phyloP scores from a whole-genome alignment of 805 yeast species.

The Clavispora phyllophila region DNA sequence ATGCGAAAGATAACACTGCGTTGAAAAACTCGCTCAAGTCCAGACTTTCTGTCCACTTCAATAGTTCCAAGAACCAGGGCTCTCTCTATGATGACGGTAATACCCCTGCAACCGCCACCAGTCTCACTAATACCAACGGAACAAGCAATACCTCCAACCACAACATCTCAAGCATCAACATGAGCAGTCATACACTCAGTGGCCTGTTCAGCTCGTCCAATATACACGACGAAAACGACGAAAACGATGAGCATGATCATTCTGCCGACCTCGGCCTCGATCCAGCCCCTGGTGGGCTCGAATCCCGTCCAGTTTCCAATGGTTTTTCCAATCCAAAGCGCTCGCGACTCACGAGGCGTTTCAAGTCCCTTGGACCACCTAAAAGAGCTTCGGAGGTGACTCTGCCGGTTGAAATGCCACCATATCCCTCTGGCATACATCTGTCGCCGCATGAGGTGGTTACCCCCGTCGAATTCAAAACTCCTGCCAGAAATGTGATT shows the following conservation, averaged over 20 bases:
- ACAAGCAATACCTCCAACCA: not conserved
- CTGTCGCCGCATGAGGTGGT: not conserved
- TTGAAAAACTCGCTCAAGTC: constrained; percentile 18
- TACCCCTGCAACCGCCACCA: not conserved
- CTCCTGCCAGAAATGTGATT: not conserved
- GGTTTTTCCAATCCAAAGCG: constrained; percentile 20
- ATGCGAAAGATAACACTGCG: constrained; percentile 16
- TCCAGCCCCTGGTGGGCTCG: not conserved
- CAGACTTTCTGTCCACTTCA: constrained; percentile 32
- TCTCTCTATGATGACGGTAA: not conserved
- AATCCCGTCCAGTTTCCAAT: constrained; percentile 4
- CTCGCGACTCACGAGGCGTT: constrained; percentile 32
- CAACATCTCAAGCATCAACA: constrained; percentile 1
- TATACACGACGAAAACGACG: constrained; percentile 7
- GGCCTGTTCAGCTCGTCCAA: constrained; percentile 1
- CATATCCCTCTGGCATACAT: not conserved
- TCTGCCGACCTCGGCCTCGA: not conserved
- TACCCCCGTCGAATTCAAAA: not conserved
- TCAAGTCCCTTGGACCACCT: constrained; percentile 44
- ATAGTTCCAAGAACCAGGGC: not conserved
- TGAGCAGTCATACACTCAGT: constrained; percentile 3
- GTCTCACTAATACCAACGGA: not conserved
- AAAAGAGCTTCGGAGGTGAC: constrained; percentile 34
- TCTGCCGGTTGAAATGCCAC: not conserved
- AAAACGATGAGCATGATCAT: constrained; percentile 12